Evolutionary conservation across 345 rosid species (phyloP).

Genomic region (Sisymbrium altissimum): DNA sequence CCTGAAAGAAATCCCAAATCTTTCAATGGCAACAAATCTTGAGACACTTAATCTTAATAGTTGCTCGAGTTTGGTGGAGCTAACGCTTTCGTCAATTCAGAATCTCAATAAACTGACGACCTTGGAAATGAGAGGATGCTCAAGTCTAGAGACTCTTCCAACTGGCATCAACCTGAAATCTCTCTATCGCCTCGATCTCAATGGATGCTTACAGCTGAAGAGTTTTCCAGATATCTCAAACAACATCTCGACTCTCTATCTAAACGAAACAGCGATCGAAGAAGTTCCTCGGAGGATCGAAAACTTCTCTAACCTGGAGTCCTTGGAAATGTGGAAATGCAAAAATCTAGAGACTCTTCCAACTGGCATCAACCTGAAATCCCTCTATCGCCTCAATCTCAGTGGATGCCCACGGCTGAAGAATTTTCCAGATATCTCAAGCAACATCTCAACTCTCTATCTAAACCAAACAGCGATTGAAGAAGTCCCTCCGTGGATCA

Average conservation of each 20-base stretch:
- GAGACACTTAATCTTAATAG: background rate
- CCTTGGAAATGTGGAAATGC: conserved; percentile 1
- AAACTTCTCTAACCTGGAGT: background rate
- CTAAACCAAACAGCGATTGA: too few relatives aligned
- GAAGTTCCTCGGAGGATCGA: conserved; percentile 8
- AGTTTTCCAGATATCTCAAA: conserved; percentile 16
- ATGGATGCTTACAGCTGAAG: conserved; percentile 6
- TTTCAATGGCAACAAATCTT: conserved; percentile 7
- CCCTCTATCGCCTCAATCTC: too few relatives aligned
- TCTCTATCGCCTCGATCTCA: conserved; percentile 12
- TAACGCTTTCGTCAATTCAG: conserved; percentile 5
- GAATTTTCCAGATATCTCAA: too few relatives aligned
- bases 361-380: background rate
- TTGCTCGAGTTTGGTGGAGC: conserved; percentile 20
- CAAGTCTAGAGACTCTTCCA: conserved; percentile 4
- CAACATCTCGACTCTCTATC: background rate
- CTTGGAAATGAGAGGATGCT: background rate
- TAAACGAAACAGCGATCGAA: background rate
- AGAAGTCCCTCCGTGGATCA: too few relatives aligned
- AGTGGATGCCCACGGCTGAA: too few relatives aligned
- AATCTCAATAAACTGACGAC: conserved; percentile 11
- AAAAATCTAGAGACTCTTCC: conserved; percentile 16
- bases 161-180: background rate
- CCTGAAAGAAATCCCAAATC: conserved; percentile 14
- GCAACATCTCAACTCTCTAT: too few relatives aligned